Conservation (phyloP, 2,329 filamentous ascomycete species). For the Boeremia exigua region DNA sequence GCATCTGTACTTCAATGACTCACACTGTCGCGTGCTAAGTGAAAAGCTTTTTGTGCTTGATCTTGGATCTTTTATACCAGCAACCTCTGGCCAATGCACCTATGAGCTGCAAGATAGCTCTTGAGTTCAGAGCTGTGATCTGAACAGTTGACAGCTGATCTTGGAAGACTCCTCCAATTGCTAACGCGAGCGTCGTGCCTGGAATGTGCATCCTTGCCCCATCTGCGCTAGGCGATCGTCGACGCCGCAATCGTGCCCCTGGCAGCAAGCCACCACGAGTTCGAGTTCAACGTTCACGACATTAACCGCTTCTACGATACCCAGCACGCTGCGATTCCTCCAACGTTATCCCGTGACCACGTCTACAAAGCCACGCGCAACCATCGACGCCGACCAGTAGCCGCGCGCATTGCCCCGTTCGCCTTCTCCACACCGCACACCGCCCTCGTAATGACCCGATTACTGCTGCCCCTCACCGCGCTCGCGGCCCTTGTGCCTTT, state of each 20-base stretch:
- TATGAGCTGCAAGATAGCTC: too few relatives aligned
- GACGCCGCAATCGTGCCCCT: constrained; percentile 34
- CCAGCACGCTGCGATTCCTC: background rate
- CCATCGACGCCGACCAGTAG: background rate
- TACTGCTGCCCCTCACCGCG: constrained; percentile 33
- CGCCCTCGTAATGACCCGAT: constrained; percentile 34
- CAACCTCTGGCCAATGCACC: background rate
- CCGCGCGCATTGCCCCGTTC: constrained; percentile 1
- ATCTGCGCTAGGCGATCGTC: constrained; percentile 29
- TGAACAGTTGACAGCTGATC: too few relatives aligned
- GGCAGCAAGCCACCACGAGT: constrained; percentile 35
- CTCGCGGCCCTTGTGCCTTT: constrained; percentile 50
- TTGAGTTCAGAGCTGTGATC: too few relatives aligned
- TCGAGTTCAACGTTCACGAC: constrained; percentile 17
- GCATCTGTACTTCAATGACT: background rate
- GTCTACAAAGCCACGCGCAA: background rate
- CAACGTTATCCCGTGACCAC: constrained; percentile 1
- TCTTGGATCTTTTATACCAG: too few relatives aligned
- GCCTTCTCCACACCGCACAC: constrained; percentile 23
- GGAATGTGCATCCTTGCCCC: constrained; percentile 24
- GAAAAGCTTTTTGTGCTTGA: too few relatives aligned
- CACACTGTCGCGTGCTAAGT: background rate
- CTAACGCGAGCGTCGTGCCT: constrained; percentile 11
- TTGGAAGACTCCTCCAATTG: background rate
- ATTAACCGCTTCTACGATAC: background rate